These are phyloP conservation scores for Polytrichum commune DNA, from an alignment of 225 moss, liverwort and hornwort species.

Conservation along the genomic window DNA sequence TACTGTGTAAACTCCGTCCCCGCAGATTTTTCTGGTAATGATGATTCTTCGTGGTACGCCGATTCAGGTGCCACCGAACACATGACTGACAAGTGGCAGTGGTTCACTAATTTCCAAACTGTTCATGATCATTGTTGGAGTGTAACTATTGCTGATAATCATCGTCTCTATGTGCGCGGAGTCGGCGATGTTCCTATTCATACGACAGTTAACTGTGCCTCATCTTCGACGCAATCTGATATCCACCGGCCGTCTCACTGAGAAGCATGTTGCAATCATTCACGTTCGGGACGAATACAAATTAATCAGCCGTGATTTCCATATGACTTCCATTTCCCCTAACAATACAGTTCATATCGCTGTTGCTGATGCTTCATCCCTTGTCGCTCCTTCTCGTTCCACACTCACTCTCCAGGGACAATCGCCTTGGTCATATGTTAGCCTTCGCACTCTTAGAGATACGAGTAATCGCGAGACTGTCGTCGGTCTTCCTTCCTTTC, in stretches of 20 bases:
- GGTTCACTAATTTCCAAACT: not conserved
- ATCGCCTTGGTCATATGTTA: too few relatives aligned
- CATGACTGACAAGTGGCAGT: conserved; percentile 3
- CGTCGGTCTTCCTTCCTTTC: too few relatives aligned
- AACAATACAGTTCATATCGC: too few relatives aligned
- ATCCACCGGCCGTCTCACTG: not conserved
- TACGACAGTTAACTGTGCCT: not conserved
- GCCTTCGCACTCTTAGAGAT: too few relatives aligned
- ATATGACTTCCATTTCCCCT: too few relatives aligned
- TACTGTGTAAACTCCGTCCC: too few relatives aligned
- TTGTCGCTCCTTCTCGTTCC: too few relatives aligned
- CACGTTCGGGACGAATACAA: not conserved
- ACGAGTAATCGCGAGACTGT: too few relatives aligned
- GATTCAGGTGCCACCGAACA: not conserved
- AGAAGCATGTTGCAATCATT: not conserved
- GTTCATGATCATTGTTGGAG: not conserved
- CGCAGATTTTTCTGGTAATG: too few relatives aligned
- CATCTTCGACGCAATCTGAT: not conserved
- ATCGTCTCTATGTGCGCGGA: not conserved
- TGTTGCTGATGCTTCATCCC: too few relatives aligned
- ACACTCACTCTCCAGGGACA: too few relatives aligned
- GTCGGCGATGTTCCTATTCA: not conserved
- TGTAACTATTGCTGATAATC: not conserved
- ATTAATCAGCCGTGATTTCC: not conserved
- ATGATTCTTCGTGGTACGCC: not conserved